phyloP scores from a whole-genome alignment of 192 early-diverging fungal genomes.

The Coemansia sp. region DNA sequence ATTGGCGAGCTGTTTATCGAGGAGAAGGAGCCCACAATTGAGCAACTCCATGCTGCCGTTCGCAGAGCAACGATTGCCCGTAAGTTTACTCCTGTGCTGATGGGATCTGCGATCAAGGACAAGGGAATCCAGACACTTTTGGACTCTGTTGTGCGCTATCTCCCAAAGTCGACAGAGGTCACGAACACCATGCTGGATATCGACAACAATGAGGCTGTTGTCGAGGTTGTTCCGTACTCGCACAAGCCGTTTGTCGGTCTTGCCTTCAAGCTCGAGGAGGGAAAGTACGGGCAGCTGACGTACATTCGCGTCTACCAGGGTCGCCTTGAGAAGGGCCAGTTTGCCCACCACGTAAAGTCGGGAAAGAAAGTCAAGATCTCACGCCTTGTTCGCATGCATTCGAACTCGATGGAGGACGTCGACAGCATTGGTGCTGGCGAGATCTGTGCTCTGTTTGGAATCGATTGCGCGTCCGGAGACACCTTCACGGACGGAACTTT shows the following conservation, averaged over 20 bases:
- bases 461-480: constrained; percentile 96
- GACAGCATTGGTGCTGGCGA: constrained; percentile 90
- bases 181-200: constrained; percentile 72
- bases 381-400: constrained; percentile 97
- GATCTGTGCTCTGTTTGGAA: constrained; percentile 97
- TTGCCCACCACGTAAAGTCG: constrained; percentile 83
- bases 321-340: constrained; percentile 79
- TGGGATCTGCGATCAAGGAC: constrained; percentile 87
- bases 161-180: constrained; percentile 75
- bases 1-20: constrained; percentile 81
- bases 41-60: constrained; percentile 72
- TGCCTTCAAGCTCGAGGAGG: constrained; percentile 91
- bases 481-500: constrained; percentile 90
- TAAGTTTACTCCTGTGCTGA: constrained; percentile 81
- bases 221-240: constrained; percentile 63
- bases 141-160: constrained; percentile 67
- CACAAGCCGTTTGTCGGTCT: constrained; percentile 79
- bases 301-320: constrained; percentile 98
- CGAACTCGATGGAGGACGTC: constrained; percentile 97
- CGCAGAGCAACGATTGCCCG: constrained; percentile 75
- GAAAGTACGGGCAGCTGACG: constrained; percentile 93
- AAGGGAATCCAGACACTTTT: constrained; percentile 78
- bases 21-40: constrained; percentile 67
- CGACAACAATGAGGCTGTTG: constrained; percentile 60
- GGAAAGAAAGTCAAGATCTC: constrained; percentile 95